Conservation (phyloP, 2,329 filamentous ascomycete genomes). For the Ophiostoma perfectum region DNA sequence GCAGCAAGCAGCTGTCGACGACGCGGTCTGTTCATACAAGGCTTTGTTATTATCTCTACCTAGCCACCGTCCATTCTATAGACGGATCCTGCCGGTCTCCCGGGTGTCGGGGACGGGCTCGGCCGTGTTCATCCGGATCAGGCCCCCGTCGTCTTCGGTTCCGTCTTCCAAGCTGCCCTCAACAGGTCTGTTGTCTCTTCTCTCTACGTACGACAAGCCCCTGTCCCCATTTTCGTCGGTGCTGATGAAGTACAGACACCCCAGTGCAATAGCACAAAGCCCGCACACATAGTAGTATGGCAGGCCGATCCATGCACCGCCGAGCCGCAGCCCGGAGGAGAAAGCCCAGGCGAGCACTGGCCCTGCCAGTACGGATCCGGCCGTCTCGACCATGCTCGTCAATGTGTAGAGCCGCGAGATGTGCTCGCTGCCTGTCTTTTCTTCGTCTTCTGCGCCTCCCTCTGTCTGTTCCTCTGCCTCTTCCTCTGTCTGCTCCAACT, state of each 20-base stretch:
- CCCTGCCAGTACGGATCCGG: conserved; percentile 28
- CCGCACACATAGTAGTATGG: conserved; percentile 27
- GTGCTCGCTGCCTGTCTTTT: conserved; percentile 22
- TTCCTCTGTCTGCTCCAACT: background rate
- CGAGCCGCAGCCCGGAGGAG: conserved; percentile 27
- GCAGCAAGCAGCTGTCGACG: no score
- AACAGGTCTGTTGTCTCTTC: background rate
- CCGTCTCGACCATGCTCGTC: conserved; percentile 30
- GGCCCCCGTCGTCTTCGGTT: background rate
- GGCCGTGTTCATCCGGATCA: background rate
- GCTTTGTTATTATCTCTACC: background rate
- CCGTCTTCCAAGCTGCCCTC: background rate
- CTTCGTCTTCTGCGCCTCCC: background rate
- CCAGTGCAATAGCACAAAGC: conserved; percentile 20
- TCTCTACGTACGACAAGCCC: background rate
- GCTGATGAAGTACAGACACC: background rate
- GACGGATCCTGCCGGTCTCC: background rate
- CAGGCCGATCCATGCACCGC: conserved; percentile 30
- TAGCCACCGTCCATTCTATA: background rate
- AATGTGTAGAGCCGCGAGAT: conserved; percentile 31
- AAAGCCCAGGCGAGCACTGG: conserved; percentile 31
- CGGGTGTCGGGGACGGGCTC: background rate
- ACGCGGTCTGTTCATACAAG: no score
- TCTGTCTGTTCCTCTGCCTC: background rate
- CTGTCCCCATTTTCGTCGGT: background rate